A percentile compares a stretch with the other conserved stretches of the same genome.
Evolutionary conservation across 2,329 filamentous ascomycete genomes (phyloP).

Genomic region (Sclerotinia minor): DNA sequence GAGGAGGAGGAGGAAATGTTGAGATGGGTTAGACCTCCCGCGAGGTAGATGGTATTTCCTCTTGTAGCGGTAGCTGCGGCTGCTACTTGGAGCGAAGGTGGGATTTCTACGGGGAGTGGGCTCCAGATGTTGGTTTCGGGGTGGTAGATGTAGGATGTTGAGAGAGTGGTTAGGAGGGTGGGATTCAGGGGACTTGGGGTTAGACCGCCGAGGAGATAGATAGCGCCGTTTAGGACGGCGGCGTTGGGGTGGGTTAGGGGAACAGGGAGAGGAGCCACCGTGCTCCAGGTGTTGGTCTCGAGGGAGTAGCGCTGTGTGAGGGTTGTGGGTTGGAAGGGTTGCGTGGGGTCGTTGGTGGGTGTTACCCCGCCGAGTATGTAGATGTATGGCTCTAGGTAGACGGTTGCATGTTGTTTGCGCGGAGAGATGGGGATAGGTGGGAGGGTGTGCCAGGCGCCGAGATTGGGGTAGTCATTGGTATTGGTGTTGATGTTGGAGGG

Average conservation of each 20-base stretch:
- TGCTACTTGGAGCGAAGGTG: conserved; percentile 35
- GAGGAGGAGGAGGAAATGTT: not conserved
- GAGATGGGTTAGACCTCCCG: conserved; percentile 43
- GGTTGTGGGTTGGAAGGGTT: conserved; percentile 21
- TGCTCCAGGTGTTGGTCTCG: conserved; percentile 39
- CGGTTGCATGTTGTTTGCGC: conserved; percentile 32
- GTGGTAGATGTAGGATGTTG: conserved; percentile 27
- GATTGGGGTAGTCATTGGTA: not conserved
- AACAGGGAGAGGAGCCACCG: conserved; percentile 38
- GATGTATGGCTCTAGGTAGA: conserved; percentile 23
- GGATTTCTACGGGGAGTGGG: conserved; percentile 29
- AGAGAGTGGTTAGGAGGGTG: conserved; percentile 23
- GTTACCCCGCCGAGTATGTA: conserved; percentile 29
- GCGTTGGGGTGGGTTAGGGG: conserved; percentile 45
- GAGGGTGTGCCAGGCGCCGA: conserved; percentile 5
- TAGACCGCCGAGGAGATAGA: conserved; percentile 47
- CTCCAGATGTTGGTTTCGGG: conserved; percentile 16
- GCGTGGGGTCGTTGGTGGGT: not conserved
- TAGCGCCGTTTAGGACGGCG: conserved; percentile 42
- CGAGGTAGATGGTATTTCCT: conserved; percentile 42
- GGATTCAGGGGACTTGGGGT: not conserved
- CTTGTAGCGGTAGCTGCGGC: conserved; percentile 42
- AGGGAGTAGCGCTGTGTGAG: conserved; percentile 42
- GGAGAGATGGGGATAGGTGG: conserved; percentile 16
- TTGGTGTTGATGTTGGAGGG: not conserved